These are phyloP conservation scores for Ambispora gerdemannii DNA, from an alignment of 192 early-diverging fungal genomes.

Conservation along the genomic window DNA sequence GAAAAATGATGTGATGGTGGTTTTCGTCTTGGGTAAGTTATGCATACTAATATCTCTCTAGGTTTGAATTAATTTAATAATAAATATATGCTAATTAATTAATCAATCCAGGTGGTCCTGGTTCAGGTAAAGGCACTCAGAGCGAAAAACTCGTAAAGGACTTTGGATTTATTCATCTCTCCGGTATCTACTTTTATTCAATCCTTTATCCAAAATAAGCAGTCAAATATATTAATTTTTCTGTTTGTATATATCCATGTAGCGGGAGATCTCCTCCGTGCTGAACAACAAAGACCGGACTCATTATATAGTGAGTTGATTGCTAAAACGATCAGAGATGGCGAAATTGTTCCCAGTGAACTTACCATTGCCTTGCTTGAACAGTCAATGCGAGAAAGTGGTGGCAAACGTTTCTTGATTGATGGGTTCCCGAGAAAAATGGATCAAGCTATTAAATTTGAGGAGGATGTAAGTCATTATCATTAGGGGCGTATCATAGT, in stretches of 20 bases:
- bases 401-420: constrained; percentile 76
- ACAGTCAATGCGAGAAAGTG: constrained; percentile 75
- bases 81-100: background rate
- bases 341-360: constrained; percentile 92
- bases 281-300: constrained; percentile 75
- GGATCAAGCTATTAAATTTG: constrained; percentile 92
- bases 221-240: background rate
- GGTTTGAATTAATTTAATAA: background rate
- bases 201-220: background rate
- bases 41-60: background rate
- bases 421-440: constrained; percentile 96
- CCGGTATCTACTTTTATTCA: constrained; percentile 69
- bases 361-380: constrained; percentile 91
- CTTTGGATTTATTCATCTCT: constrained; percentile 92
- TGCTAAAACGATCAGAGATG: constrained; percentile 87
- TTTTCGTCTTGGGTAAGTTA: constrained; percentile 26
- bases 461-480: constrained; percentile 66
- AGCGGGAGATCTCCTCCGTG: constrained; percentile 94
- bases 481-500: background rate
- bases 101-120: constrained; percentile 59
- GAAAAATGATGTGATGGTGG: constrained; percentile 14
- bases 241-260: too few relatives aligned
- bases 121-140: constrained; percentile 95
- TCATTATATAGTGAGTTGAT: constrained; percentile 91
- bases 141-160: constrained; percentile 85